Base-by-base conservation (phyloP, 139 green algal genomes). In the Chlorella sp. region DNA sequence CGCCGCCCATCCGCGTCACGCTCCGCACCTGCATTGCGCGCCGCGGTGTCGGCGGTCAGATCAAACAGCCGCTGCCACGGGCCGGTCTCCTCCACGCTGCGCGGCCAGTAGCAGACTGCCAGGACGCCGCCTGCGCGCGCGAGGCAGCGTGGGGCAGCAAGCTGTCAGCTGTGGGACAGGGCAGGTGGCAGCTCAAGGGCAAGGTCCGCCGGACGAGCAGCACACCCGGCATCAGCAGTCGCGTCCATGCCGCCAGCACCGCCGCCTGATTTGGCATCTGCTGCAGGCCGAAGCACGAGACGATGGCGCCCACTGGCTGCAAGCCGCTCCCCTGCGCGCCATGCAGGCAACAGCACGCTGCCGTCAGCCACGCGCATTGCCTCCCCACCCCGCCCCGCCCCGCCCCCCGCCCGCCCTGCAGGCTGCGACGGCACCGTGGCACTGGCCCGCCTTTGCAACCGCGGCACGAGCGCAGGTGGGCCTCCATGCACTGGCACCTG, bases 271-370 rank as follows among this genome's bases (percentile, higher is more conserved):
- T 29, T 27, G 77, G 77, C 70, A 83, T 73, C 63, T 83, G 77
- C 64, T 83, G 77, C 71, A 83, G 77, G 3, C 77, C 77, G 71
- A 83, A 83, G 53, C 80, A n/a, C 3, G 63, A 76, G 15, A 83
- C 59, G 8, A 83, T 63, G 1, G 25, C 72, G 0, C 31, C 71
- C 71, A 76, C 63, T 42, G 48, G 70, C 14, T 43, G 35, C 33
- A 46, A 27, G 17, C n/a, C n/a, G n/a, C n/a, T n/a, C n/a, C n/a
- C n/a, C n/a, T n/a, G n/a, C n/a, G n/a, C n/a, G n/a, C n/a, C n/a
- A n/a, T n/a, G n/a, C n/a, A n/a, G n/a, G n/a, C n/a, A n/a, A n/a
- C n/a, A n/a, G n/a, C n/a, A n/a, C n/a, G n/a, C n/a, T n/a, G n/a
- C n/a, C n/a, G n/a, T 29, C 62, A 59, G 50, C 68, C 23, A 69